Base-by-base conservation (phyloP, 768 basidiomycete genomes). In the Chlorophyllum brunneum region DNA sequence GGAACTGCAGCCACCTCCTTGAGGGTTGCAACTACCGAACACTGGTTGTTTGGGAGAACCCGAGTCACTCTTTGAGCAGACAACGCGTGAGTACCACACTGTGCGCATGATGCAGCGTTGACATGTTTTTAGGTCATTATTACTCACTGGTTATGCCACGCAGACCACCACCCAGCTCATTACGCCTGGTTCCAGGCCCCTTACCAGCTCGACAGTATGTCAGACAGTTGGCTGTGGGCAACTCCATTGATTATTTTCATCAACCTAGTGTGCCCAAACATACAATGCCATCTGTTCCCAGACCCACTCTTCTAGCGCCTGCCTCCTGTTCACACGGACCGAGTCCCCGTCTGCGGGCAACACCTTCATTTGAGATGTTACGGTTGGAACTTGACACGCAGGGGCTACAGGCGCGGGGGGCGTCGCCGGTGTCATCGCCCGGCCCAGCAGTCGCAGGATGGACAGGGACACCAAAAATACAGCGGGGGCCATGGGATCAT, bases 101-200 rank as follows among this genome's bases (percentile, higher is more conserved):
- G 13, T 43, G 5, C n/a, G 15, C 27, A 9, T 10, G 26, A 7
- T 18, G 20, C 16, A 40, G 11, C 8, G 6, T 42, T 41, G 18
- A 41, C 22, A 42, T 27, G 6, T 8, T 10, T 36, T 36, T 36
- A 36, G 34, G 16, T 36, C 36, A 18, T 33, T 18, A 27, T 15
- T n/a, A n/a, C n/a, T n/a, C 33, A 23, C 9, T 49, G 54, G 36
- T 40, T 34, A 88, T 88, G 85, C 76, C 79, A 48, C 83, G 86
- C 60, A 83, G 88, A 26, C 70, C 78, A 26, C 82, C 88, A 1
- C 88, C 88, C 4, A 75, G 80, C 38, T 74, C 85, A 24, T 80
- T 90, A 54, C 79, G 73, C 42, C 78, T 89, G 51, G 67, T 76
- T 51, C 65, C 70, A 31, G 87, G 85, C 11, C 85, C 85, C 4